These are phyloP conservation scores for Microcyclosporella mali DNA, from an alignment of 2,329 filamentous ascomycete species.

Conservation along the genomic window DNA sequence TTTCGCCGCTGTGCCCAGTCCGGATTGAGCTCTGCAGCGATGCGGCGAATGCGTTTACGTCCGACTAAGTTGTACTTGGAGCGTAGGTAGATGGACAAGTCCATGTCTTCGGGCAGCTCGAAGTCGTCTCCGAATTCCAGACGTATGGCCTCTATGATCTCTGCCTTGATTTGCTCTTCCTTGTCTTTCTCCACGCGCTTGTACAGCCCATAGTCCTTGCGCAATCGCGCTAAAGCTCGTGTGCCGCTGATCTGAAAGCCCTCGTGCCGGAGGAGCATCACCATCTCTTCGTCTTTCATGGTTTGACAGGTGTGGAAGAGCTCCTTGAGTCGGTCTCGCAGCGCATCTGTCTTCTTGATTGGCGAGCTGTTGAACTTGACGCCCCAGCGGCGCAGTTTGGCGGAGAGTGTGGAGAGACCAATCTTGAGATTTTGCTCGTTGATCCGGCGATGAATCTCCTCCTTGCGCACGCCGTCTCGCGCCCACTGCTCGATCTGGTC, in stretches of 20 bases:
- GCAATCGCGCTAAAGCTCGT: not conserved
- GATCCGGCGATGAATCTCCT: not conserved
- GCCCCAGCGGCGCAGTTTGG: not conserved
- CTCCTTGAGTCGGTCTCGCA: not conserved
- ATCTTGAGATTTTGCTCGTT: not conserved
- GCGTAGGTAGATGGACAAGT: not conserved
- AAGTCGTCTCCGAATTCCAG: not conserved
- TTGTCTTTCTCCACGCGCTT: not conserved
- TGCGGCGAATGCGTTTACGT: not conserved
- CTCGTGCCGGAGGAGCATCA: not conserved
- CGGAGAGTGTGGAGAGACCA: not conserved
- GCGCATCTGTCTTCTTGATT: not conserved
- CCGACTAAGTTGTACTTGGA: not conserved
- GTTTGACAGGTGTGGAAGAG: not conserved
- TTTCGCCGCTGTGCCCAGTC: not conserved
- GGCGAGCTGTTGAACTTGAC: not conserved
- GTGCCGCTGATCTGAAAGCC: conserved; percentile 1
- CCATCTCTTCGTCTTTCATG: not conserved
- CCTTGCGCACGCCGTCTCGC: not conserved
- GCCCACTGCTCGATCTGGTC: not conserved
- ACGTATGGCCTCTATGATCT: not conserved
- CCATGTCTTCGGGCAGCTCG: not conserved
- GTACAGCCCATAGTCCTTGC: not conserved
- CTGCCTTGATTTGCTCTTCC: not conserved
- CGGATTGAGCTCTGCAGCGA: not conserved